A percentile compares a stretch with the other conserved stretches of the same genome.
phyloP scores from a whole-genome alignment of 139 green algal genomes.

The Choricystis sp. region DNA sequence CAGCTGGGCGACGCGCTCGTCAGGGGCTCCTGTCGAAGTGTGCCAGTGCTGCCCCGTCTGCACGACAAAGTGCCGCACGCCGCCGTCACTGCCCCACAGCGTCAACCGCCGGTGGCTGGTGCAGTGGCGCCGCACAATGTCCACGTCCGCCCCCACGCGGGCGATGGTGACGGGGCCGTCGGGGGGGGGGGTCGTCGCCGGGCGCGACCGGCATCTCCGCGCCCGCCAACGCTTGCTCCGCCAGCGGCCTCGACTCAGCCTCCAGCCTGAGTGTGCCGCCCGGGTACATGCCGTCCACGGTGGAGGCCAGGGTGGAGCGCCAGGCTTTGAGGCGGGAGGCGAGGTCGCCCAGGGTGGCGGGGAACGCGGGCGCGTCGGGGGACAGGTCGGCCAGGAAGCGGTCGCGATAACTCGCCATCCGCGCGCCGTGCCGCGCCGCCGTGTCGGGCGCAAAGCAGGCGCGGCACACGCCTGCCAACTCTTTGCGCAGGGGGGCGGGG shows the following conservation, averaged over 20 bases:
- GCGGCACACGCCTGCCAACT: slow-evolving; percentile 67
- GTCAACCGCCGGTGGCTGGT: slow-evolving; percentile 55
- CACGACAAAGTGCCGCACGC: slow-evolving; percentile 59
- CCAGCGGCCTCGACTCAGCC: slow-evolving; percentile 43
- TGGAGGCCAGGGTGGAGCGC: slow-evolving; percentile 46
- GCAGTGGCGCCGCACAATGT: slow-evolving; percentile 59
- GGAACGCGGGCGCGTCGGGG: slow-evolving; percentile 53
- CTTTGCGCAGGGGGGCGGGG: slow-evolving; percentile 52
- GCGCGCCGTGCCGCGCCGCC: slow-evolving; percentile 3
- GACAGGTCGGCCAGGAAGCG: slow-evolving; percentile 80
- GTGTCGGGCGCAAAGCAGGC: slow-evolving; percentile 40
- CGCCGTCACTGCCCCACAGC: slow-evolving; percentile 74
- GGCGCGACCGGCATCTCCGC: slow-evolving; percentile 70
- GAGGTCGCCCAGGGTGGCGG: slow-evolving; percentile 68
- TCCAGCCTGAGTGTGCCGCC: slow-evolving; percentile 57
- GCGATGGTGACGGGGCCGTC: slow-evolving; percentile 57
- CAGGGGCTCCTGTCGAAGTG: slow-evolving; percentile 3
- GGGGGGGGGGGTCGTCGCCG: slow-evolving; percentile 23
- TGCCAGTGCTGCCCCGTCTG: slow-evolving; percentile 56
- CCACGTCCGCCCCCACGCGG: slow-evolving; percentile 57
- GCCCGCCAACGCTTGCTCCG: slow-evolving; percentile 59
- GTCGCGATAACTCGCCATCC: slow-evolving; percentile 43
- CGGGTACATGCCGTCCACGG: slow-evolving; percentile 66
- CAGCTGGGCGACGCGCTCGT: slow-evolving; percentile 62
- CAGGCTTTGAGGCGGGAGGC: slow-evolving; percentile 70